phyloP scores from a whole-genome alignment of 2,329 filamentous ascomycete species.

The Aspergillus neoniger region DNA sequence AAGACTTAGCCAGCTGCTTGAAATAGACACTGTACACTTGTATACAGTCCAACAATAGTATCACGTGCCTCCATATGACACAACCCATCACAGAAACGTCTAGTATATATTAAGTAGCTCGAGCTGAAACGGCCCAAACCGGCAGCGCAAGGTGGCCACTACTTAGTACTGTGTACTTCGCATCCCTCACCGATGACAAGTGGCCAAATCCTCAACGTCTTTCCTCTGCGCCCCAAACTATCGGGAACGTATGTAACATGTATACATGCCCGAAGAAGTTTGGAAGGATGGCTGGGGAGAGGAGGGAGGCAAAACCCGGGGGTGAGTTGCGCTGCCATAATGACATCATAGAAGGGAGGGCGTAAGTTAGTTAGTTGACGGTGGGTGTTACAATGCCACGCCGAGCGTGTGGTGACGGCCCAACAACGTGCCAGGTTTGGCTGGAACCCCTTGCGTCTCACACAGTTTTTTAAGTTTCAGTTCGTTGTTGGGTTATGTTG shows the following conservation, averaged over 20 bases:
- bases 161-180: not conserved
- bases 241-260: not conserved
- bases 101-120: not conserved
- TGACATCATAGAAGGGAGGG: not conserved
- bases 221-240: not conserved
- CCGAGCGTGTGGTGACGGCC: not conserved
- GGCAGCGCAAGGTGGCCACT: slow-evolving; percentile 1
- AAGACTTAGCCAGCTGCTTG: not conserved
- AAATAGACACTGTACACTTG: not conserved
- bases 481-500: not conserved
- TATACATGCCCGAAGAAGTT: not conserved
- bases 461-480: not conserved
- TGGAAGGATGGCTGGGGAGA: not conserved
- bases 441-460: not conserved
- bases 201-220: not conserved
- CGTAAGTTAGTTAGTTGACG: not conserved
- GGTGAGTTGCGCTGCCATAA: not conserved
- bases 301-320: not conserved
- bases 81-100: not conserved
- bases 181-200: not conserved
- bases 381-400: not conserved
- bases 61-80: not conserved
- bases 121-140: not conserved
- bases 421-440: not conserved
- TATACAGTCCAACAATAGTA: too few species aligned